Evolutionary conservation across 2,329 filamentous ascomycete genomes (phyloP).

Genomic region (Colletotrichum nymphaeae): DNA sequence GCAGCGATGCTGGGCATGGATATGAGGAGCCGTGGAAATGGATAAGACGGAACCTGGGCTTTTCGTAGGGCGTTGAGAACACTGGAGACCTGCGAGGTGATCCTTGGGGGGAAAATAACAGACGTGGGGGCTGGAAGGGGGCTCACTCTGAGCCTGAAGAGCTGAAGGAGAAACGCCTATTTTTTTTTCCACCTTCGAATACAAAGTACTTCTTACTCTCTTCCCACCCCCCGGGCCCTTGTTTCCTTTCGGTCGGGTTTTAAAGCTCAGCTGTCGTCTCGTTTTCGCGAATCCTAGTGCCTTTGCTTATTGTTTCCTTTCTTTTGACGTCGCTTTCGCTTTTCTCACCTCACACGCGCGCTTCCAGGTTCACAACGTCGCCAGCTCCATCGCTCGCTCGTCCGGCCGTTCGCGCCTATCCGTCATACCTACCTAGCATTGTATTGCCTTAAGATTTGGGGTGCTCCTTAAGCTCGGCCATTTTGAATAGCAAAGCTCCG

Average conservation of each 20-base stretch:
- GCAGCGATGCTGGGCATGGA: not conserved
- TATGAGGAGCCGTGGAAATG: constrained; percentile 7
- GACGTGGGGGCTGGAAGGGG: constrained; percentile 24
- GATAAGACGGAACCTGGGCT: constrained; percentile 19
- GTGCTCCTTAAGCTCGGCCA: not conserved
- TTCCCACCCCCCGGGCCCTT: not conserved
- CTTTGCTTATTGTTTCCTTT: not conserved
- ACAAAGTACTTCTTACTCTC: not conserved
- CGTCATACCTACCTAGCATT: not conserved
- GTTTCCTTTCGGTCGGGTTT: not conserved
- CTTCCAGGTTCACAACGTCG: not conserved
- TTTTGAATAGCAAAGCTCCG: not conserved
- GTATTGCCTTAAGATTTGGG: no score
- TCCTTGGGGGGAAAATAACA: not conserved
- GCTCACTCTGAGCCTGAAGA: not conserved
- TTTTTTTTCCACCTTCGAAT: not conserved
- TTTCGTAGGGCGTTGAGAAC: not conserved
- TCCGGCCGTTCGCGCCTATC: not conserved
- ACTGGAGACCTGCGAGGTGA: constrained; percentile 14
- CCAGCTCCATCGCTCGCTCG: constrained; percentile 1
- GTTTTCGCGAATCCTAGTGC: constrained; percentile 11
- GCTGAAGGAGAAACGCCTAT: not conserved
- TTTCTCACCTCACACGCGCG: not conserved
- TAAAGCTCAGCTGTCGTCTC: constrained; percentile 19
- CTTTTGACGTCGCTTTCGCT: constrained; percentile 17